Evolutionary conservation across 2,329 filamentous ascomycete species (phyloP), one percentile per base, ranked within the genome.

Genomic region (Stachybotrys chlorohalonatus): DNA sequence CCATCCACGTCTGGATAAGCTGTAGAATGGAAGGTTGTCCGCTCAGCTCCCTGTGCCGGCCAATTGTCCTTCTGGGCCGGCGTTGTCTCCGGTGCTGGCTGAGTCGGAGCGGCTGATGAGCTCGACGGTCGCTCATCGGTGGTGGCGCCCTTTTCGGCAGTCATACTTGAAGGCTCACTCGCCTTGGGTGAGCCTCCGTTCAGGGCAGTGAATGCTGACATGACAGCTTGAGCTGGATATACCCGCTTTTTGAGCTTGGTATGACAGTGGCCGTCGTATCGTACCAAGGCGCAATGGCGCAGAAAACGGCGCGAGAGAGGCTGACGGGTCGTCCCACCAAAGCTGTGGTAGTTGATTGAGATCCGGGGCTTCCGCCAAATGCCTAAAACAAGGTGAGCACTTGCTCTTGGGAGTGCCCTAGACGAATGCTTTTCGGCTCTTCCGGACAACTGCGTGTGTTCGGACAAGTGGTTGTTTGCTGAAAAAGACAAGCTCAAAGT

Each of bases 201-300:
- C n/a, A 81, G 73, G 59, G 76, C 75, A 32, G 72, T 78, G 57
- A 79, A 80, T n/a, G 73, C 67, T 46, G 78, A 73, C 78, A 81
- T 81, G 60, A 61, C 59, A 42, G 36, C 36, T 42, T 42, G 9
- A 42, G 36, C 36, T 42, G 2, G 36, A 52, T 24, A 52, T 36
- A 46, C 49, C 52, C 45, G 36, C 13, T 9, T 3, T 42, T 9
- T 42, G 13, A 42, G 13, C 36, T 42, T 13, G 13, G 36, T 9
- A 42, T 42, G 36, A 42, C 36, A 13, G 9, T 42, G 24, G 13
- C 13, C 8, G 36, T 42, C 36, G 36, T 42, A 42, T 42, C 36
- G 36, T 5, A 42, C 13, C 36, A 9, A 13, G 6, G 36, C 36
- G 6, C 36, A 13, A 2, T 42, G 36, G 13, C 36, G 36, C 36